Percentiles rank a stretch among this genome's conserved stretches.
Evolutionary conservation across 495 filamentous ascomycete genomes (phyloP).

Genomic region (Delitschia confertaspora): DNA sequence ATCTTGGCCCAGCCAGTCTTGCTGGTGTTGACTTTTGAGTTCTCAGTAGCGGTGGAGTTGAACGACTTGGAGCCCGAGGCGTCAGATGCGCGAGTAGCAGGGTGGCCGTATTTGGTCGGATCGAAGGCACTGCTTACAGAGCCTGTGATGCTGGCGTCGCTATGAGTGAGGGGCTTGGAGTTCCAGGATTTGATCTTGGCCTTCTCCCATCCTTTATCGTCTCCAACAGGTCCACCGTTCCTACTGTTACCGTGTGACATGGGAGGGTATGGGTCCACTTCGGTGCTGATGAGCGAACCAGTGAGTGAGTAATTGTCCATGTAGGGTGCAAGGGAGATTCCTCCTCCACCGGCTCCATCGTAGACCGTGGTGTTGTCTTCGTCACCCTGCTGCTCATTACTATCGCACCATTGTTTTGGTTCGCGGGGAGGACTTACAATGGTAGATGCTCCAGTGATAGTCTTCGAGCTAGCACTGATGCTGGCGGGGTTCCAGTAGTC

Average conservation of each 20-base stretch:
- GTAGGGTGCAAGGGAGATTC: not conserved
- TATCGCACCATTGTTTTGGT: not conserved
- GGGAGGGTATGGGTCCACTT: not conserved
- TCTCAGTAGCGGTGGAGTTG: constrained; percentile 1
- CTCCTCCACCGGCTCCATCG: not conserved
- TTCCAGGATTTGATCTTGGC: constrained; percentile 16
- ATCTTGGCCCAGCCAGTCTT: constrained; percentile 17
- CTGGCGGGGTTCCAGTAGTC: constrained; percentile 1
- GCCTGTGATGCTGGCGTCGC: not conserved
- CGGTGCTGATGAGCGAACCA: constrained; percentile 4
- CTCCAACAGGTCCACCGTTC: constrained; percentile 1
- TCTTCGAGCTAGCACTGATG: too few species aligned
- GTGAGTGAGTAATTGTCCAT: not conserved
- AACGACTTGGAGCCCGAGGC: not conserved
- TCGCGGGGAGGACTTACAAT: too few species aligned
- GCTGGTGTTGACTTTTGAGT: not conserved
- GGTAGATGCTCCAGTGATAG: too few species aligned
- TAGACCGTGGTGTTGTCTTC: too few species aligned
- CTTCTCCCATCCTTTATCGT: constrained; percentile 5
- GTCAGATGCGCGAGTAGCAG: not conserved
- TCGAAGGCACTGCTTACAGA: constrained; percentile 6
- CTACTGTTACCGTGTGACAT: not conserved
- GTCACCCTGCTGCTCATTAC: not conserved
- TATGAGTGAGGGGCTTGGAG: not conserved
- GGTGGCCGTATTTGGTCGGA: constrained; percentile 17